Conservation (phyloP, 768 basidiomycete genomes). For the Hirschioporus abietinus region DNA sequence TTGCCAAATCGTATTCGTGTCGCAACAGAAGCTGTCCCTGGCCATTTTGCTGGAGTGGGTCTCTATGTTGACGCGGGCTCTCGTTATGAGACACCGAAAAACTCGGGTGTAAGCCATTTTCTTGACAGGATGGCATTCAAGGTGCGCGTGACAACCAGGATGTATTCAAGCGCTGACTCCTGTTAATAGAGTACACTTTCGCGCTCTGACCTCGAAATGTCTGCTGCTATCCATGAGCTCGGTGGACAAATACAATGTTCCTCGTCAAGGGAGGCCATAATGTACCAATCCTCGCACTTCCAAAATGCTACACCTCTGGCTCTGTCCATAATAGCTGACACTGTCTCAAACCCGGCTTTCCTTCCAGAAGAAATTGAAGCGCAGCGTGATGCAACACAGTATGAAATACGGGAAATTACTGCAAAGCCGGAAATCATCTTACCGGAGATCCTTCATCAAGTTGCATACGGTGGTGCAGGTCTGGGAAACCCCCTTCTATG, state of each 20-base stretch:
- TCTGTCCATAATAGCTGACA: slow-evolving; percentile 87
- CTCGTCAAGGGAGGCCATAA: slow-evolving; percentile 88
- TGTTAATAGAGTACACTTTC: slow-evolving; percentile 60
- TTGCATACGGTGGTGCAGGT: slow-evolving; percentile 73
- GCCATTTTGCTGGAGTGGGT: slow-evolving; percentile 92
- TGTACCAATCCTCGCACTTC: slow-evolving; percentile 97
- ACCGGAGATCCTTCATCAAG: slow-evolving; percentile 82
- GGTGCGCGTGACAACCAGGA: slow-evolving; percentile 36
- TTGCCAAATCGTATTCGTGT: slow-evolving; percentile 89
- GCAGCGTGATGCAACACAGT: slow-evolving; percentile 82
- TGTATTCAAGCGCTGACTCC: not conserved
- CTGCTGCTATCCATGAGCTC: slow-evolving; percentile 69
- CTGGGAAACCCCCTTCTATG: slow-evolving; percentile 91
- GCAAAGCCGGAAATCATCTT: slow-evolving; percentile 91
- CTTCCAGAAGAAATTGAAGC: slow-evolving; percentile 71
- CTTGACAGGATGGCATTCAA: slow-evolving; percentile 96
- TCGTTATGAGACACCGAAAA: slow-evolving; percentile 72
- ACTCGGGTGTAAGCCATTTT: slow-evolving; percentile 84
- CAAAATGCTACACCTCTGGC: slow-evolving; percentile 76
- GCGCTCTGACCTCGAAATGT: slow-evolving; percentile 74
- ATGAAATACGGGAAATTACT: slow-evolving; percentile 84
- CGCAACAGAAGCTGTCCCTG: slow-evolving; percentile 85
- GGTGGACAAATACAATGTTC: slow-evolving; percentile 92
- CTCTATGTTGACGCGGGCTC: slow-evolving; percentile 93
- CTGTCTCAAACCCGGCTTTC: slow-evolving; percentile 75